Evolutionary conservation across 164 flowering plant genomes (phyloP).

Genomic region (Brasenia schreberi): DNA sequence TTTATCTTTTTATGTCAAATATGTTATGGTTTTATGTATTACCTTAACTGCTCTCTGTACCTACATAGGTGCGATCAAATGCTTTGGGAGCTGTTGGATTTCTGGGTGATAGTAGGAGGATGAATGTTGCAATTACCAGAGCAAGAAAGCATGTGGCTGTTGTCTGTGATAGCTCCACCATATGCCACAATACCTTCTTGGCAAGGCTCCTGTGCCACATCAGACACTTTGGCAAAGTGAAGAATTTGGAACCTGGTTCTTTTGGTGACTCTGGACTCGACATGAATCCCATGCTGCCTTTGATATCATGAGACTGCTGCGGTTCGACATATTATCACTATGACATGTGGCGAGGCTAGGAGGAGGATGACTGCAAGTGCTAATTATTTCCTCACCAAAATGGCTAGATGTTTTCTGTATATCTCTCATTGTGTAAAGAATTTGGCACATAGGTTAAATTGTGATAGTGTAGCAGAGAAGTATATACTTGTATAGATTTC

Average conservation of each 20-base stretch:
- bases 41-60: not conserved
- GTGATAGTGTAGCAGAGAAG: not conserved
- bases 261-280: slow-evolving; percentile 66
- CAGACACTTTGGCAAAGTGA: slow-evolving; percentile 70
- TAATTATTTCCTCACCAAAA: not conserved
- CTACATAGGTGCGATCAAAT: slow-evolving; percentile 74
- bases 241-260: slow-evolving; percentile 67
- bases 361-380: not conserved
- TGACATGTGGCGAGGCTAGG: not conserved
- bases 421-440: not conserved
- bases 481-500: not conserved
- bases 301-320: slow-evolving; percentile 17
- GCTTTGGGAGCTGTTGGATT: slow-evolving; percentile 90
- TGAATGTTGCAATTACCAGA: slow-evolving; percentile 93
- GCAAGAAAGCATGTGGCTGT: slow-evolving; percentile 86
- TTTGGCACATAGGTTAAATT: too few species aligned
- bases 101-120: slow-evolving; percentile 79
- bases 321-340: not conserved
- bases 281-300: slow-evolving; percentile 69
- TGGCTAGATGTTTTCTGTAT: not conserved
- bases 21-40: not conserved
- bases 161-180: slow-evolving; percentile 85
- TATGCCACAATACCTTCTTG: slow-evolving; percentile 82
- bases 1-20: too few species aligned
- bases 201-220: slow-evolving; percentile 90